Evolutionary conservation across 192 early-diverging fungal genomes (phyloP).

Genomic region (Piromyces finnis): DNA sequence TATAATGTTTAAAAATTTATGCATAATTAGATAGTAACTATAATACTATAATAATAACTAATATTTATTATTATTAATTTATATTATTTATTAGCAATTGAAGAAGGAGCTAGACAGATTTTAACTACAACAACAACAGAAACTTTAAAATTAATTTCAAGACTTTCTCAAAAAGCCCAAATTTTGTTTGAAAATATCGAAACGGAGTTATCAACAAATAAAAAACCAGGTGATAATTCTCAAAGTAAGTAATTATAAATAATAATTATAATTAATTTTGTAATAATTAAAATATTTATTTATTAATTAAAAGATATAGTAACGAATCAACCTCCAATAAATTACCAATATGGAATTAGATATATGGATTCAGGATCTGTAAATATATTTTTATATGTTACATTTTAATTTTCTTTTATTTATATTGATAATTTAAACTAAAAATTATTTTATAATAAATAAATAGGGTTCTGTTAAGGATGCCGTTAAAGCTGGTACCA

Average conservation of each 20-base stretch:
- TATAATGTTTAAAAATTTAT: neutral
- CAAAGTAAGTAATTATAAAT: no score
- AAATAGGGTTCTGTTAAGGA: neutral
- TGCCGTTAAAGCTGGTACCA: neutral
- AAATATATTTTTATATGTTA: neutral
- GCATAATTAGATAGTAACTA: no score
- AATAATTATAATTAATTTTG: no score
- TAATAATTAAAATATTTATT: no score
- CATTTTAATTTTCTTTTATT: neutral
- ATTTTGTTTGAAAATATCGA: neutral
- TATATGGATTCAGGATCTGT: neutral
- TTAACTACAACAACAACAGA: neutral
- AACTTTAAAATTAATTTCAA: neutral
- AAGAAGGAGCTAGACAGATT: neutral
- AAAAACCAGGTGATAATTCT: neutral
- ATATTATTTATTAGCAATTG: no score
- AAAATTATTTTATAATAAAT: no score
- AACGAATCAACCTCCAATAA: neutral
- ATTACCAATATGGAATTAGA: neutral
- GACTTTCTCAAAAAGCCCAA: neutral
- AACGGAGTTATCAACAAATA: neutral
- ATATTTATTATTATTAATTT: no score
- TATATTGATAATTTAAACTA: neutral
- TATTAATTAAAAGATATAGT: no score
- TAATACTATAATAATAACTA: no score